Conservation (phyloP, 805 yeast species). For the Candida anglica region DNA sequence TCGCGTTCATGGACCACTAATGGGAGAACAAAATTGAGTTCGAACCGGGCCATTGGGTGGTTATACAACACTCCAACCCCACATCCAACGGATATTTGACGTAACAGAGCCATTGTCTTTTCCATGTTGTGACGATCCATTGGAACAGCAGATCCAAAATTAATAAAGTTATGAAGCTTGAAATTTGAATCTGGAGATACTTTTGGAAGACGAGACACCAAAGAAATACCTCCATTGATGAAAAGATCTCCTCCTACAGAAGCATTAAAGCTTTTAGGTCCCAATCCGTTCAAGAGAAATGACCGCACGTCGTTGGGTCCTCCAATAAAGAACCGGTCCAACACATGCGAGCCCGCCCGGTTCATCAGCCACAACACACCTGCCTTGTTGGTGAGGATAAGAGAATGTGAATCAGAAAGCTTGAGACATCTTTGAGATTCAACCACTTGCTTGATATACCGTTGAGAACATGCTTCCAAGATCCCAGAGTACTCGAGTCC, state of each 20-base stretch:
- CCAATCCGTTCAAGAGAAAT: constrained; percentile 48
- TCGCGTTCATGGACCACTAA: constrained; percentile 42
- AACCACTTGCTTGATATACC: constrained; percentile 38
- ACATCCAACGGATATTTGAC: constrained; percentile 24
- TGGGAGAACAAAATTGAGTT: constrained; percentile 53
- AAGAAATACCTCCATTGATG: constrained; percentile 42
- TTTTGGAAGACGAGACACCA: constrained; percentile 41
- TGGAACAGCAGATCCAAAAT: constrained; percentile 43
- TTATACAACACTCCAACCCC: constrained; percentile 51
- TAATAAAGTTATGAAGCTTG: constrained; percentile 45
- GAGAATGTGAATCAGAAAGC: constrained; percentile 9
- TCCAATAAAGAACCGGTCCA: constrained; percentile 55
- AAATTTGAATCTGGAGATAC: constrained; percentile 40
- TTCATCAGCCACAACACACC: constrained; percentile 31
- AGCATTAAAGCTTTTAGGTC: constrained; percentile 49
- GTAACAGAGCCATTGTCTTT: constrained; percentile 4
- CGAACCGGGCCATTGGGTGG: constrained; percentile 58
- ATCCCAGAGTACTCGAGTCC: constrained; percentile 36
- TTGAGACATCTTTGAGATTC: constrained; percentile 30
- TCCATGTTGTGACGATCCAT: constrained; percentile 9
- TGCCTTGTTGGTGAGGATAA: constrained; percentile 26
- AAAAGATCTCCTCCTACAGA: constrained; percentile 53
- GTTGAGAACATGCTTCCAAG: constrained; percentile 17
- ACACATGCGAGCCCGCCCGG: constrained; percentile 29
- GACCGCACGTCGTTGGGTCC: constrained; percentile 59